Evolutionary conservation across 768 basidiomycete species (phyloP), one percentile per base, ranked within the genome.

Genomic region (Boletus patriciae): DNA sequence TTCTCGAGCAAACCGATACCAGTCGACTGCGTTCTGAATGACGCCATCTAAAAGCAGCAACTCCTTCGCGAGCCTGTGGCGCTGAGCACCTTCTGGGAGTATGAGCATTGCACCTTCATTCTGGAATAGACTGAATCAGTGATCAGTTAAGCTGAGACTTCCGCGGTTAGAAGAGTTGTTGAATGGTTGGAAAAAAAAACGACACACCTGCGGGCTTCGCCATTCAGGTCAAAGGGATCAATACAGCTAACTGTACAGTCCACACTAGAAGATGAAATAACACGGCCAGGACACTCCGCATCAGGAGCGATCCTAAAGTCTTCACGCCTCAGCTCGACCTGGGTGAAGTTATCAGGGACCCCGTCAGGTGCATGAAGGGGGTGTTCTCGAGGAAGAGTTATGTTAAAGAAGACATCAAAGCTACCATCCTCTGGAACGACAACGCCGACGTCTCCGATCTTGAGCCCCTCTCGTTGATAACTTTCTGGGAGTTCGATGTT

Each of bases 381-480:
- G 46, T 75, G 69, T 18, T 70, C 62, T 19, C 65, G 66, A 45
- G 70, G 62, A 8, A 67, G 53, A 23, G 63, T 69, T 2, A 73
- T 67, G 36, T 72, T 71, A 59, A 72, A 74, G 1, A 71, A 63
- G 50, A 67, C 69, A 45, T 67, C 62, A 34, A 74, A 75, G 9
- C 54, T 62, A 29, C 72, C 73, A 37, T 63, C 52, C 11, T 61
- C 58, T 1, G 29, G 29, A 34, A 27, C 62, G 18, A 74, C 42
- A 23, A 72, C 57, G 6, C 69, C 69, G 6, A 73, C 29, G 9
- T 29, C 29, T 29, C 29, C 29, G 2, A 29, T 29, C 29, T 29
- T 29, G 29, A 29, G 29, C 10, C 70, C 72, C 13, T 57, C 46
- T 16, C 31, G 48, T 18, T 54, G 58, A 44, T 74, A 67, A 3